Conservation (phyloP, 2,329 filamentous ascomycete genomes). For the Pseudocercospora macadamiae region DNA sequence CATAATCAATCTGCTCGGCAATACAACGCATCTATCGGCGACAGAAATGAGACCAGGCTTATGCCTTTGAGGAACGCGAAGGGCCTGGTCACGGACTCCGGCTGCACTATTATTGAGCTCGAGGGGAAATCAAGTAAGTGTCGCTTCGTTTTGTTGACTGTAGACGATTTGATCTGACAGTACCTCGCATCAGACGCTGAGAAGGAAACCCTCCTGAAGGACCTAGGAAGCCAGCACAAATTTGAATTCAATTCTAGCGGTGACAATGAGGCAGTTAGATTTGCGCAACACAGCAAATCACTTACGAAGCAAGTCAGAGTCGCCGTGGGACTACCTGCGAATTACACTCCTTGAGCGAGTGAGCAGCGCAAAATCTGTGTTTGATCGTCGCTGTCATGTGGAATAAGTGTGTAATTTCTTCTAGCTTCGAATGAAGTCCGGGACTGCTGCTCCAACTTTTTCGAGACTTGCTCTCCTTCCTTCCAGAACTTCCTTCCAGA, state of each 20-base stretch:
- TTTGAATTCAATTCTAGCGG: background rate
- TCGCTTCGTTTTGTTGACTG: too few relatives aligned
- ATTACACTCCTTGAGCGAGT: background rate
- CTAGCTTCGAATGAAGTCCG: background rate
- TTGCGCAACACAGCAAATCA: background rate
- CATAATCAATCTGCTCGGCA: background rate
- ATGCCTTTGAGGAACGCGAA: background rate
- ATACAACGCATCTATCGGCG: background rate
- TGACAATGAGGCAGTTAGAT: background rate
- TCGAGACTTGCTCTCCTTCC: too few relatives aligned
- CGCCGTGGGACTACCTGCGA: background rate
- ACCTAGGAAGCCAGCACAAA: background rate
- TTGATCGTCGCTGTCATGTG: too few relatives aligned
- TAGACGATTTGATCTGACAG: background rate
- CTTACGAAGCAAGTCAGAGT: background rate
- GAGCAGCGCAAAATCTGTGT: background rate
- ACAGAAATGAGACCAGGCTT: background rate
- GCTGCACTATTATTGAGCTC: background rate
- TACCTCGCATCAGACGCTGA: background rate
- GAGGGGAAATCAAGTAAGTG: background rate
- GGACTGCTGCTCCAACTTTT: too few relatives aligned
- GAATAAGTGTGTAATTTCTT: too few relatives aligned
- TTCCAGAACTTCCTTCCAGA: too few relatives aligned
- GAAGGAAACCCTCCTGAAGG: background rate
- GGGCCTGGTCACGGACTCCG: background rate